Evolutionary conservation across 164 flowering plant species (phyloP).

Genomic region (Tetracentron sinense): DNA sequence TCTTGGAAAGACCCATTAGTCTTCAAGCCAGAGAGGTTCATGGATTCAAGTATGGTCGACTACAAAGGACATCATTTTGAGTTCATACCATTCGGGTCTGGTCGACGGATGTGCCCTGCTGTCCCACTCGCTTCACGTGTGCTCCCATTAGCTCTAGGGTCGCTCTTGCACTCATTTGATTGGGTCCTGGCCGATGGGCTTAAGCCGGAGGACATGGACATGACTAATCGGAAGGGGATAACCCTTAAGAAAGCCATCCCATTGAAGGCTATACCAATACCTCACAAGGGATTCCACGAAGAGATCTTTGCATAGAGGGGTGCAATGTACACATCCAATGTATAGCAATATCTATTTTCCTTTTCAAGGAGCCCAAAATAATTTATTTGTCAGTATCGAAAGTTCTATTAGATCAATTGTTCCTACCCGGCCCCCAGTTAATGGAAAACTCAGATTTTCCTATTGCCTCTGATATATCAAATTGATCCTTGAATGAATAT

Average conservation of each 20-base stretch:
- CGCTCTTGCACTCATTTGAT: slow-evolving; percentile 16
- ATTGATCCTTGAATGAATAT: too few species aligned
- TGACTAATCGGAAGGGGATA: slow-evolving; percentile 3
- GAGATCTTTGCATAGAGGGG: not conserved
- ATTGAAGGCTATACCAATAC: slow-evolving; percentile 12
- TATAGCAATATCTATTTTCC: not conserved
- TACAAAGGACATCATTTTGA: slow-evolving; percentile 42
- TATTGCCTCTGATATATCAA: too few species aligned
- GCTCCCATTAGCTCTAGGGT: slow-evolving; percentile 6
- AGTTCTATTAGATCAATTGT: too few species aligned
- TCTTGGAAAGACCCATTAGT: slow-evolving; percentile 36
- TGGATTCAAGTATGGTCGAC: slow-evolving; percentile 19
- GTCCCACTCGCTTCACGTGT: slow-evolving; percentile 11
- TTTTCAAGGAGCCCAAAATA: too few species aligned
- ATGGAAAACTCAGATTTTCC: too few species aligned
- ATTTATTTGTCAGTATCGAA: too few species aligned
- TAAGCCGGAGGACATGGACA: not conserved
- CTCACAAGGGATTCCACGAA: not conserved
- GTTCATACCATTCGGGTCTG: slow-evolving; percentile 43
- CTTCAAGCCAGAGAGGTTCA: slow-evolving; percentile 50
- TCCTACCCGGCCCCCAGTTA: too few species aligned
- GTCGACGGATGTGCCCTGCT: too few species aligned
- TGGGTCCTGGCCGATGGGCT: slow-evolving; percentile 3
- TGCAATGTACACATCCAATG: not conserved
- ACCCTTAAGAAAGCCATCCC: slow-evolving; percentile 1